A percentile compares a stretch with the other conserved stretches of the same genome.
Conservation (phyloP, 768 basidiomycete species). For the Cyclocybe aegerita region DNA sequence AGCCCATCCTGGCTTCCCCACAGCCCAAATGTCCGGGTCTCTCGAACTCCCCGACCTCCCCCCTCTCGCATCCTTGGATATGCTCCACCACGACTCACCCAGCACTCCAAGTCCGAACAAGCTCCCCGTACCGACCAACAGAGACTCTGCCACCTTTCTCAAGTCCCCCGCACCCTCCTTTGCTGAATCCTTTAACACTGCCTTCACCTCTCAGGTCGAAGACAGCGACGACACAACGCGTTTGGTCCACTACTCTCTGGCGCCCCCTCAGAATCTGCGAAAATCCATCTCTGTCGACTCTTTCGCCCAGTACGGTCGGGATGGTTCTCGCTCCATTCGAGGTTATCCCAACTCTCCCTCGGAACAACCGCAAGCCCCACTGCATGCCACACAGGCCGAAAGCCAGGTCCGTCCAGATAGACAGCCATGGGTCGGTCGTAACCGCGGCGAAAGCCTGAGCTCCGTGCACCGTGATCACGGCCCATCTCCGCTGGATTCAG, state of each 20-base stretch:
- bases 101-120: constrained; percentile 6
- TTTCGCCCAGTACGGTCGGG: constrained; percentile 50
- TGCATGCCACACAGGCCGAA: constrained; percentile 6
- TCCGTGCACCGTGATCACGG: constrained; percentile 41
- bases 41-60: constrained; percentile 21
- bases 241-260: constrained; percentile 24
- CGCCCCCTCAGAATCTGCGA: constrained; percentile 46
- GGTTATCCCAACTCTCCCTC: constrained; percentile 33
- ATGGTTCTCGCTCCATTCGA: constrained; percentile 38
- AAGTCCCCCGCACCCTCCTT: constrained; percentile 34
- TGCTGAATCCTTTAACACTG: constrained; percentile 43
- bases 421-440: constrained; percentile 39
- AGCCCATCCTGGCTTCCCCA: neutral
- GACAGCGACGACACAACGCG: constrained; percentile 23
- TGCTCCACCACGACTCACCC: constrained; percentile 11
- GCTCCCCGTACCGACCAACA: constrained; percentile 8
- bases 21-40: constrained; percentile 15
- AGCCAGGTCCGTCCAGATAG: constrained; percentile 14
- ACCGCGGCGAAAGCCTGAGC: constrained; percentile 57
- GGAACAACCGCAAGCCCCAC: constrained; percentile 28
- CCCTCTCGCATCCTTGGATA: constrained; percentile 23
- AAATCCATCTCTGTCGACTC: constrained; percentile 82
- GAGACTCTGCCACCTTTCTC: constrained; percentile 13
- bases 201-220: constrained; percentile 35
- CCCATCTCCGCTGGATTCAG: constrained; percentile 44